Base-by-base conservation (phyloP, 306 rosid genomes). In the Spatholobus suberectus region DNA sequence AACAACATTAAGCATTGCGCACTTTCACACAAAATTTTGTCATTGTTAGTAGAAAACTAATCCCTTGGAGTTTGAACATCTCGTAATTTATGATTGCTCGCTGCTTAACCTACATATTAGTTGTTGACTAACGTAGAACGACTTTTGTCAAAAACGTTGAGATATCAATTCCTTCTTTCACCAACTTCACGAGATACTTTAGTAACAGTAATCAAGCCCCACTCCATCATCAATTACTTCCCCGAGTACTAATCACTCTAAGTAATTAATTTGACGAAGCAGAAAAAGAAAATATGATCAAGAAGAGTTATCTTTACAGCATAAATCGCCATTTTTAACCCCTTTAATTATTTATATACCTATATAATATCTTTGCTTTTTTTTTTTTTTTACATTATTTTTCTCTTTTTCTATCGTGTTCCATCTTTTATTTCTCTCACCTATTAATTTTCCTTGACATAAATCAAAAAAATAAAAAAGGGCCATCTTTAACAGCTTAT, bases 321-420 rank as follows among this genome's bases (percentile, higher is more conserved):
- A 47, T 55, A 46, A 55, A 85, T 80, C 57, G 82, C 80, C 85
- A 57, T 59, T 86, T 49, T 77, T 4, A 80, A 71, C 79, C 12
- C n/a, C n/a, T n/a, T n/a, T n/a, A n/a, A n/a, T n/a, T 6, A 59
- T 24, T 58, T 58, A 13, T 21, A 23, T 21, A 10, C 65, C 17
- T 8, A 11, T 55, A 23, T 61, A 27, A 27, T 6, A 27, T 15
- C 20, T 27, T 27, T 61, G 14, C 66, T 58, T 52, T 52, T 17
- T 51, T 51, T n/a, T 37, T 58, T 52, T 52, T 18, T 12, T 3
- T 18, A 1, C 59, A 8, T 55, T 55, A 55, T 2, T 55, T 55
- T 61, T 57, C 29, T 10, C 63, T 55, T 23, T 20, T 4, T 57
- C 17, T 9, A 4, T 57, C 9, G 11, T 57, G 65, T 21, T 57